Evolutionary conservation across 108 stramenopile genomes (phyloP).

Genomic region (Nitzschia putrida): DNA sequence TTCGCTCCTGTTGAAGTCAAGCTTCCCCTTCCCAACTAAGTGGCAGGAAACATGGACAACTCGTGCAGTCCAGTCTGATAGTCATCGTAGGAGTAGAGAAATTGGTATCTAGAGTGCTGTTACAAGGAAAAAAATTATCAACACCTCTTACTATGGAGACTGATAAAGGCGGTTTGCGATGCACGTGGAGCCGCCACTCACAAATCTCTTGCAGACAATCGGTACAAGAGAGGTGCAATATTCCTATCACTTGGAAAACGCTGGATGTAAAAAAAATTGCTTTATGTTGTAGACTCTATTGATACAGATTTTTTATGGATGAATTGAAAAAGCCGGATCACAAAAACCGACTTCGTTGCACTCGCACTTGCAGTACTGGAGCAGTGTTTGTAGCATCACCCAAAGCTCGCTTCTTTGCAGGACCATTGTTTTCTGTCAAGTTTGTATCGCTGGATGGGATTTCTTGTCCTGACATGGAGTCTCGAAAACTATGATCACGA

Average conservation of each 20-base stretch:
- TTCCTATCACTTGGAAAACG: too few relatives aligned
- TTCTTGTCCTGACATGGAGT: background rate
- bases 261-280: background rate
- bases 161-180: too few relatives aligned
- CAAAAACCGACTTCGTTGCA: conserved; percentile 13
- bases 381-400: conserved; percentile 21
- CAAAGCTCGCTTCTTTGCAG: conserved; percentile 12
- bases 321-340: background rate
- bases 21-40: conserved; percentile 19
- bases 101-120: too few relatives aligned
- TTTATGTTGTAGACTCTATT: background rate
- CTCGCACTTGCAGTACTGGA: conserved; percentile 5
- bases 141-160: too few relatives aligned
- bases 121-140: too few relatives aligned
- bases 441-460: too few relatives aligned
- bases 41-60: too few relatives aligned
- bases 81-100: too few relatives aligned
- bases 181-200: too few relatives aligned
- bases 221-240: too few relatives aligned
- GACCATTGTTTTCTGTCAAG: background rate
- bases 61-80: too few relatives aligned
- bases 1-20: conserved; percentile 66
- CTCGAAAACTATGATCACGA: background rate
- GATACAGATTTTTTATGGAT: background rate
- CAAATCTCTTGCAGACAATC: too few relatives aligned